Evolutionary conservation across 225 moss, liverwort and hornwort genomes (phyloP).

Genomic region (Pseudisothecium myosuroides): DNA sequence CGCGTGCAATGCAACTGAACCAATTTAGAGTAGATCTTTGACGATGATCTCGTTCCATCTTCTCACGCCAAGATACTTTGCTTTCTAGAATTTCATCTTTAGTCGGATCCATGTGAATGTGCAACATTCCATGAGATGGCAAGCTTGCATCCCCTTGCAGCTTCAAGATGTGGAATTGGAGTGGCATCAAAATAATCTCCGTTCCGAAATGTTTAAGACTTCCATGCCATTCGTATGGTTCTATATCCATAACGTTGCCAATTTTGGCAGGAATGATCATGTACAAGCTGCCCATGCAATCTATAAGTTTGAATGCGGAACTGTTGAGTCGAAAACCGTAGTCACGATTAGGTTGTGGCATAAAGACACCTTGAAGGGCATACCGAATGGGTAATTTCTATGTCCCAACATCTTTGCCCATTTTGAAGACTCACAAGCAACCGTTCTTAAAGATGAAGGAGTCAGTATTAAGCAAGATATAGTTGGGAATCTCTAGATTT

Average conservation of each 20-base stretch:
- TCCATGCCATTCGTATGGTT: not conserved
- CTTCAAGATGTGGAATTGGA: not conserved
- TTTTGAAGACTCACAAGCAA: not conserved
- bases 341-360: not conserved
- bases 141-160: not conserved
- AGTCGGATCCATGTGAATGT: not conserved
- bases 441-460: not conserved
- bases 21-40: not conserved
- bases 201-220: not conserved
- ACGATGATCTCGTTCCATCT: accelerated
- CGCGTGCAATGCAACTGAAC: not conserved
- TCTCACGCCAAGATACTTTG: not conserved
- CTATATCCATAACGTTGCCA: no score
- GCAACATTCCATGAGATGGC: not conserved
- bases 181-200: not conserved
- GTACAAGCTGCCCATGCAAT: not conserved
- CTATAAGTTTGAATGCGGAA: not conserved
- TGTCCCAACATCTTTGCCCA: not conserved
- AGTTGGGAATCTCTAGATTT: not conserved
- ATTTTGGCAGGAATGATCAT: no score
- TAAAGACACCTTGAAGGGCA: not conserved
- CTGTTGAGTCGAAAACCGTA: not conserved
- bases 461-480: not conserved
- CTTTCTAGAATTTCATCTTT: not conserved
- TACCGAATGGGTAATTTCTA: not conserved